phyloP scores from a whole-genome alignment of 2,329 filamentous ascomycete species.

The Trichoderma simmonsii region DNA sequence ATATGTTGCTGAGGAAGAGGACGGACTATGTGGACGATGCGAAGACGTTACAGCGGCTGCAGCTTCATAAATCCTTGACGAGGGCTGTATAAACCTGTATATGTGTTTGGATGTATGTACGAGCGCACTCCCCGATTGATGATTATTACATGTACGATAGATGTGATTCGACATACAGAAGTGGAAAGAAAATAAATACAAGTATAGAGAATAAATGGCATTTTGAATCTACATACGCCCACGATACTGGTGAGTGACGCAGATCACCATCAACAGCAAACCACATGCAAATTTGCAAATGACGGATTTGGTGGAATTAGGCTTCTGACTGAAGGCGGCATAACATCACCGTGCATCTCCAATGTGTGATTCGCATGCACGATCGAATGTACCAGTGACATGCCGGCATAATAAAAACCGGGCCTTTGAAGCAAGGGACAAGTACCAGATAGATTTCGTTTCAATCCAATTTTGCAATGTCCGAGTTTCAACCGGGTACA shows the following conservation, averaged over 20 bases:
- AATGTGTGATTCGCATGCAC: background rate
- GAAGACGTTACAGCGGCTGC: constrained; percentile 48
- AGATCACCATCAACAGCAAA: background rate
- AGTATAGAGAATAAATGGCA: background rate
- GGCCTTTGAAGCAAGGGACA: background rate
- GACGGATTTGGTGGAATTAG: background rate
- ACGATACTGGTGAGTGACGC: background rate
- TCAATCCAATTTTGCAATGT: background rate
- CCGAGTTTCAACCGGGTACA: constrained; percentile 14
- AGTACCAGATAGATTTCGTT: background rate
- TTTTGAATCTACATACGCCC: background rate
- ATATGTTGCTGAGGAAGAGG: constrained; percentile 66
- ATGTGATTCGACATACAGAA: background rate
- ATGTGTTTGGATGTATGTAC: background rate
- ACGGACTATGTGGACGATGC: constrained; percentile 70
- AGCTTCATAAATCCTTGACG: background rate
- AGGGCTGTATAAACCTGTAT: background rate
- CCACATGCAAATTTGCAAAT: background rate
- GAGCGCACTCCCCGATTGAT: background rate
- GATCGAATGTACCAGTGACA: background rate
- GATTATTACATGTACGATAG: background rate
- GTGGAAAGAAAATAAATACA: background rate
- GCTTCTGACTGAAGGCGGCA: background rate
- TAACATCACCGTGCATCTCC: constrained; percentile 13
- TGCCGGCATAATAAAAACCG: constrained; percentile 7